Evolutionary conservation across 495 filamentous ascomycete species (phyloP), one percentile per base, ranked within the genome.

Genomic region (Stereocaulon alpinum): DNA sequence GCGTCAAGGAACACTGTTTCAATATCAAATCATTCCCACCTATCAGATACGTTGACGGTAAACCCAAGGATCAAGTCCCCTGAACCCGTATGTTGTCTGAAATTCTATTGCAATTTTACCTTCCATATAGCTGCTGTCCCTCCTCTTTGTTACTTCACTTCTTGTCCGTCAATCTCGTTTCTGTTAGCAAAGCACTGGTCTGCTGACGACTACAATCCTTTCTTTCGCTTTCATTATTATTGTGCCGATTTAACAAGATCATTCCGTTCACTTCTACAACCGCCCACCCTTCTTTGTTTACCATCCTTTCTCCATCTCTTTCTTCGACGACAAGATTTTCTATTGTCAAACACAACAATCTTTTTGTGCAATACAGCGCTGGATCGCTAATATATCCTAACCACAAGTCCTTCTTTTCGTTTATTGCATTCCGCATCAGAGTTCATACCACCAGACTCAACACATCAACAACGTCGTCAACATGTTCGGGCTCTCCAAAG

Each of bases 381-480:
- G 65, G 65, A 41, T 61, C 65, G 63, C 65, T 67, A 51, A 65
- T 58, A 56, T 56, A 29, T 58, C 59, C 43, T 60, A 32, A 45
- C 34, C 27, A 50, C 44, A 63, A 67, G 63, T 59, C 58, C 37
- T 42, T 49, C 49, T 15, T n/a, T 44, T 59, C 55, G 37, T 41
- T 54, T 17, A 22, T 20, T 41, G 18, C 6, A 6, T 17, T 52
- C 18, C 14, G 9, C 30, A 18, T 52, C 49, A 22, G 20, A 55
- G 42, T 17, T 42, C 14, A 17, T 32, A 55, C 29, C 29, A 45
- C 14, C 30, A 51, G 22, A 49, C 41, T 57, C 48, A 55, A 45
- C 55, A 60, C 17, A 49, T 32, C 17, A 43, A 37, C 34, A 51
- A 51, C 15, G 20, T 68, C 50, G 62, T 65, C 63, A 62, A 55